Conservation (phyloP, 2,329 filamentous ascomycete genomes). For the Aspergillus carbonarius region DNA sequence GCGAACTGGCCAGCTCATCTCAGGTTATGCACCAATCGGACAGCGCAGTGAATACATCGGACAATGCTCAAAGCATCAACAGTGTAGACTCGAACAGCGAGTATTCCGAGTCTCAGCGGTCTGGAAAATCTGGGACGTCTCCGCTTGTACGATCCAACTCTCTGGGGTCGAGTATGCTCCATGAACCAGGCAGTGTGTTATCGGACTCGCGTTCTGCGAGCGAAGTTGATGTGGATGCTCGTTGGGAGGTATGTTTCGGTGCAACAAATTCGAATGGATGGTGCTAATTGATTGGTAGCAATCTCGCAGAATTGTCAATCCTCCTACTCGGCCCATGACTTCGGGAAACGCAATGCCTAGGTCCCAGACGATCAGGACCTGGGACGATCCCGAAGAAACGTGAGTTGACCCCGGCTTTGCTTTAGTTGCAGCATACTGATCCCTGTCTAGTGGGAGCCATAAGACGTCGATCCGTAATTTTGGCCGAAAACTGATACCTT, state of each 20-base stretch:
- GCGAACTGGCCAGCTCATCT: constrained; percentile 79
- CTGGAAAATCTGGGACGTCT: constrained; percentile 37
- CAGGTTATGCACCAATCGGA: constrained; percentile 57
- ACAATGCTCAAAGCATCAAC: constrained; percentile 33
- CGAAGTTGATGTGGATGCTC: constrained; percentile 40
- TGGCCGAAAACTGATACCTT: constrained; percentile 37
- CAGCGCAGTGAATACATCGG: constrained; percentile 26
- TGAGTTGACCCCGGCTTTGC: constrained; percentile 16
- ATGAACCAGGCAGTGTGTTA: constrained; percentile 24
- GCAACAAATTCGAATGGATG: neutral
- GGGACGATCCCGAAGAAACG: constrained; percentile 34
- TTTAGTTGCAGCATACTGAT: neutral
- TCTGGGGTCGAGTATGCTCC: constrained; percentile 31
- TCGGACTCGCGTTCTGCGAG: constrained; percentile 36
- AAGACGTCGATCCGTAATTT: constrained; percentile 38
- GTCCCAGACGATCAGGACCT: constrained; percentile 23
- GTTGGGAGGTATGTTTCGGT: constrained; percentile 36
- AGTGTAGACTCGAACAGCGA: constrained; percentile 42
- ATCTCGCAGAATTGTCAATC: constrained; percentile 35
- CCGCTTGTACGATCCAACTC: constrained; percentile 38
- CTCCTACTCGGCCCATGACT: constrained; percentile 31
- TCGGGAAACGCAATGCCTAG: constrained; percentile 27
- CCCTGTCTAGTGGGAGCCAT: constrained; percentile 18
- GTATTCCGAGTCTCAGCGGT: constrained; percentile 37
- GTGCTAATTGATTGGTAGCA: constrained; percentile 26